phyloP scores from a whole-genome alignment of 768 basidiomycete species.

The Termitomyces sp. region DNA sequence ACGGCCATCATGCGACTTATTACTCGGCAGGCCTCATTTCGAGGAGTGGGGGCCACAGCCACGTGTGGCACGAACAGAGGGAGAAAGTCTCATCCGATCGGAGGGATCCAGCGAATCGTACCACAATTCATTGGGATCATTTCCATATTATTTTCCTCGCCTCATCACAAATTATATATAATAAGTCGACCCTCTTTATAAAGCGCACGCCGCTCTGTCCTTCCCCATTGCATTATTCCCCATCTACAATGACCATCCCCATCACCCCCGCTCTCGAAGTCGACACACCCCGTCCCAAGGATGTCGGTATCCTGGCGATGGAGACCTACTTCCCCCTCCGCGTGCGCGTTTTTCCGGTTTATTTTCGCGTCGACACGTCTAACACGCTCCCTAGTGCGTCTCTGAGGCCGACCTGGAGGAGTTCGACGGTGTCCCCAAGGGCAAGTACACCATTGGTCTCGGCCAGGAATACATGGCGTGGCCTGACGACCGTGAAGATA shows the following conservation, averaged over 20 bases:
- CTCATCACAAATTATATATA: conserved; percentile 25
- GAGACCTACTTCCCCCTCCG: conserved; percentile 94
- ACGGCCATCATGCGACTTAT: not conserved
- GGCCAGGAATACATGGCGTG: conserved; percentile 99
- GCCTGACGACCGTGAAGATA: conserved; percentile 97
- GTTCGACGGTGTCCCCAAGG: conserved; percentile 90
- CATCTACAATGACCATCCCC: conserved; percentile 33
- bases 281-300: conserved; percentile 67
- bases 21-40: not conserved
- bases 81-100: conserved; percentile 7
- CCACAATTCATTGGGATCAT: conserved; percentile 33
- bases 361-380: conserved; percentile 3
- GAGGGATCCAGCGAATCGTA: conserved; percentile 31
- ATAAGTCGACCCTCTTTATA: conserved; percentile 18
- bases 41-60: not conserved
- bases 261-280: conserved; percentile 26
- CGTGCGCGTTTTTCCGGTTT: conserved; percentile 35
- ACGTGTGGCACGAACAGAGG: not conserved
- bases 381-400: conserved; percentile 61
- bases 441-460: conserved; percentile 98
- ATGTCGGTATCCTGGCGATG: conserved; percentile 91
- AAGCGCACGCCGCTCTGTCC: conserved; percentile 9
- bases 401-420: conserved; percentile 92
- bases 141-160: conserved; percentile 30
- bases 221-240: not conserved